Percentiles rank a stretch among this genome's conserved stretches.
These are phyloP conservation scores for Priceomyces carsonii DNA, from an alignment of 805 yeast species.

Conservation along the genomic window DNA sequence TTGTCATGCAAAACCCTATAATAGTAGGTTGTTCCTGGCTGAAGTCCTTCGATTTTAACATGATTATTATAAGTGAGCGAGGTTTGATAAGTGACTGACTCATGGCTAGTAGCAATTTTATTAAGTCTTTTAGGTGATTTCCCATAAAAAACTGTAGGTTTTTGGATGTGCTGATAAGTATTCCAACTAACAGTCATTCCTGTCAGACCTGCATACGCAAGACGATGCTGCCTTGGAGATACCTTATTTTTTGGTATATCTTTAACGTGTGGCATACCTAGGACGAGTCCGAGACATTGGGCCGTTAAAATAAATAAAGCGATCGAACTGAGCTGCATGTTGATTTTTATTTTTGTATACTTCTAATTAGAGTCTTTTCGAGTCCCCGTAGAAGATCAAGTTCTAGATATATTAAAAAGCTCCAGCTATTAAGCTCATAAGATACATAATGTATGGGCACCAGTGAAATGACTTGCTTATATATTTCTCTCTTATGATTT, in stretches of 20 bases:
- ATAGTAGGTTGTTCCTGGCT: constrained; percentile 14
- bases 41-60: constrained; percentile 11
- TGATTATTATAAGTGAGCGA: constrained; percentile 16
- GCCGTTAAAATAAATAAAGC: background rate
- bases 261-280: constrained; percentile 2
- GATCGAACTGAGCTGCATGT: constrained; percentile 7
- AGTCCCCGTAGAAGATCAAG: too few species aligned
- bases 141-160: constrained; percentile 13
- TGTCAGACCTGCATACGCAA: constrained; percentile 10
- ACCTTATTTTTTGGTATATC: constrained; percentile 4
- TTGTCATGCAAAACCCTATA: constrained; percentile 10
- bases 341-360: background rate
- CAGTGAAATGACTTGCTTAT: too few species aligned
- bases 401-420: too few species aligned
- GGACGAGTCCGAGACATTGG: background rate
- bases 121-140: constrained; percentile 7
- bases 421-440: too few species aligned
- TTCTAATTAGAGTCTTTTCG: too few species aligned
- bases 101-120: constrained; percentile 10
- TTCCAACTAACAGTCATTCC: constrained; percentile 16
- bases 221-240: constrained; percentile 13
- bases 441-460: too few species aligned
- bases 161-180: constrained; percentile 9
- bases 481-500: too few species aligned
- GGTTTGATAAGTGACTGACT: constrained; percentile 12